These are phyloP conservation scores for Dovyalis caffra DNA, from an alignment of 345 rosid species.

Conservation along the genomic window DNA sequence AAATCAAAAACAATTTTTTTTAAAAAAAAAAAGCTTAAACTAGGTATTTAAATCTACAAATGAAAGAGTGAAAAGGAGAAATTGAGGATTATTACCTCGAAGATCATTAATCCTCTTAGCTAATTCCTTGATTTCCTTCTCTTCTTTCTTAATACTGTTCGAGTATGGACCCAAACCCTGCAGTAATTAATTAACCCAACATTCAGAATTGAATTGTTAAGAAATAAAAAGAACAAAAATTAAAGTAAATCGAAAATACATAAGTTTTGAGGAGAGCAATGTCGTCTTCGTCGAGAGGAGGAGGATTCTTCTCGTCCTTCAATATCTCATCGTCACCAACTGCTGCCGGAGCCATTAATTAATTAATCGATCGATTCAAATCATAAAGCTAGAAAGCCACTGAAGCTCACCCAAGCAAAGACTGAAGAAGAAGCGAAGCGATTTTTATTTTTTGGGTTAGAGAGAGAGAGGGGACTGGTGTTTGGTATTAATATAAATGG, in stretches of 20 bases:
- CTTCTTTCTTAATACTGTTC: constrained; percentile 73
- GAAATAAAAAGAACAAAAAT: not conserved
- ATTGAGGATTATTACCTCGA: constrained; percentile 47
- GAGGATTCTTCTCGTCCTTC: constrained; percentile 88
- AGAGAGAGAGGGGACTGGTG: not conserved
- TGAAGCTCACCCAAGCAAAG: too few relatives aligned
- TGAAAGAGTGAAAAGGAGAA: too few relatives aligned
- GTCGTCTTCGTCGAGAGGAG: constrained; percentile 86
- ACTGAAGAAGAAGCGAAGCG: too few relatives aligned
- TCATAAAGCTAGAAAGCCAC: not conserved
- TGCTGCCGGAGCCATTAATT: constrained; percentile 29
- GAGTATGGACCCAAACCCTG: constrained; percentile 98
- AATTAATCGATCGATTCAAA: not conserved
- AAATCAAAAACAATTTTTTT: not conserved
- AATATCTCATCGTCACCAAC: constrained; percentile 51
- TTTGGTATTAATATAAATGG: not conserved
- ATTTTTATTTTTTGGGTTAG: too few relatives aligned
- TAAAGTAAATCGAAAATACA: constrained; percentile 29
- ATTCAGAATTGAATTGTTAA: not conserved
- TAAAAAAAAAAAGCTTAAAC: too few relatives aligned
- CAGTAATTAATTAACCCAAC: not conserved
- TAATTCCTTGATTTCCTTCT: constrained; percentile 88
- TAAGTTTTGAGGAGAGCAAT: constrained; percentile 94
- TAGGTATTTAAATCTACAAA: too few relatives aligned
- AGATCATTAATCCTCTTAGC: constrained; percentile 89